Percentiles rank a stretch among this genome's conserved stretches.
These are phyloP conservation scores for apple (Malus domestica) DNA, from an alignment of 306 rosid species.

Conservation along the genomic window ASM211411v1 NC_041796.1:28511501-28512000, in stretches of 20 bases:
- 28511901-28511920: not conserved
- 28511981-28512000: conserved; percentile 52
- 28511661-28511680: conserved; percentile 35
- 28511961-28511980: conserved; percentile 25
- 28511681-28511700: conserved; percentile 45
- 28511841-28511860: conserved; percentile 1
- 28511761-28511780: conserved; percentile 51
- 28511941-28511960: conserved; percentile 4
- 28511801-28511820: conserved; percentile 26
- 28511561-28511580: conserved; percentile 40
- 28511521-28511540: conserved; percentile 4
- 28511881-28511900: conserved; percentile 8
- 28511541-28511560: conserved; percentile 4
- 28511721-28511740: conserved; percentile 28
- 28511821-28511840: not conserved
- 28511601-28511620: conserved; percentile 27
- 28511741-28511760: conserved; percentile 43
- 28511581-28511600: conserved; percentile 20
- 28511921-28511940: conserved; percentile 9
- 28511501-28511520: conserved; percentile 11
- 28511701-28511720: conserved; percentile 28
- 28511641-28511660: conserved; percentile 43
- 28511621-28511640: conserved; percentile 41
- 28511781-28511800: conserved; percentile 57
- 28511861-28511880: conserved; percentile 11